These are phyloP conservation scores for Colletotrichum sp. DNA, from an alignment of 2,329 filamentous ascomycete species.

Conservation along the genomic window DNA sequence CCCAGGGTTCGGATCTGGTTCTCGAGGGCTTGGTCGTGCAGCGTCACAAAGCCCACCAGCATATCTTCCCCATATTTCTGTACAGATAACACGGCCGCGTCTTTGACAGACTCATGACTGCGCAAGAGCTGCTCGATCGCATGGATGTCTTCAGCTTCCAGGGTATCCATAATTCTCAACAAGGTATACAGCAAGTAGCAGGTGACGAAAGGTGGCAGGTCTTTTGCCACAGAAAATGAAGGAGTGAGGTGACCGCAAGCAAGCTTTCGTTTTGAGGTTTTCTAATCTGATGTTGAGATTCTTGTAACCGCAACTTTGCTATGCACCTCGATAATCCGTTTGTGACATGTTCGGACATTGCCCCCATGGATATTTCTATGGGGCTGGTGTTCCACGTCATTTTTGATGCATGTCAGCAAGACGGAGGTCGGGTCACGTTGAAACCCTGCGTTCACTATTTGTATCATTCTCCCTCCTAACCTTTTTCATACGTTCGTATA, in stretches of 20 bases:
- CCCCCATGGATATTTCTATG: background rate
- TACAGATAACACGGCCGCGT: background rate
- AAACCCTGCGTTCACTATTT: background rate
- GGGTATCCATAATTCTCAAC: background rate
- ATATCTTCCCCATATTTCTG: background rate
- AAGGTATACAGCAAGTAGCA: background rate
- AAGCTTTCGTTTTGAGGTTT: background rate
- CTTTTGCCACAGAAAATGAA: background rate
- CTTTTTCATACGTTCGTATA: background rate
- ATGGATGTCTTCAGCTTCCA: background rate
- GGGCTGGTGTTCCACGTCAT: background rate
- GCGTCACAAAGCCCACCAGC: background rate
- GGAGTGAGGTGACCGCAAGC: background rate
- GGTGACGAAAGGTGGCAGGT: background rate
- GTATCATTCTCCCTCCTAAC: too few relatives aligned
- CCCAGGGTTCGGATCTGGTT: background rate
- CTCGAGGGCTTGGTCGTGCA: background rate
- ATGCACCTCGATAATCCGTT: background rate
- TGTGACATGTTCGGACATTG: background rate
- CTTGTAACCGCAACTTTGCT: background rate
- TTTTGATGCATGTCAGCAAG: background rate
- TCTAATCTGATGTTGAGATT: background rate
- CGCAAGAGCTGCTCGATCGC: background rate
- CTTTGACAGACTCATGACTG: background rate
- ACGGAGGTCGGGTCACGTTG: background rate